Evolutionary conservation across 2,329 filamentous ascomycete genomes (phyloP).

Genomic region (Scortechinia acanthostroma): DNA sequence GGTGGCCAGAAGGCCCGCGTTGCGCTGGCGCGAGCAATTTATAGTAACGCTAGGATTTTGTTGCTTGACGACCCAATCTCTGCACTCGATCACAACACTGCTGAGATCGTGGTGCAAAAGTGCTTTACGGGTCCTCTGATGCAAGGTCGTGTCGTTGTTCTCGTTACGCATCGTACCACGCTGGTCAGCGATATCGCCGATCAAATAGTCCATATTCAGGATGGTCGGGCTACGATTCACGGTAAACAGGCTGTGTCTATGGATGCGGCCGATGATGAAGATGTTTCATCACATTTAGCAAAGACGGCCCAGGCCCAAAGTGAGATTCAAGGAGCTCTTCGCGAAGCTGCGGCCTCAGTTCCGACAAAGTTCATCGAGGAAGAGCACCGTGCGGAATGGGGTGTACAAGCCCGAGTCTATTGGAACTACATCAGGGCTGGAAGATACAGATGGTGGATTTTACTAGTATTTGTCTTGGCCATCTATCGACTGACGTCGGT

Average conservation of each 20-base stretch:
- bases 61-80: constrained; percentile 53
- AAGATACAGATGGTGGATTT: constrained; percentile 64
- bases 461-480: constrained; percentile 55
- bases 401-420: constrained; percentile 71
- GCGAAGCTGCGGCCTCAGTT: constrained; percentile 37
- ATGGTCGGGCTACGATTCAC: constrained; percentile 38
- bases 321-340: constrained; percentile 26
- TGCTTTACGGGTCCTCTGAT: constrained; percentile 46
- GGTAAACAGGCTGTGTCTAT: constrained; percentile 23
- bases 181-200: constrained; percentile 67
- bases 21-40: constrained; percentile 51
- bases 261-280: constrained; percentile 17
- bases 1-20: constrained; percentile 54
- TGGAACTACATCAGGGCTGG: constrained; percentile 82
- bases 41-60: constrained; percentile 42
- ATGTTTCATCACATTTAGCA: constrained; percentile 6
- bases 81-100: constrained; percentile 57
- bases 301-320: constrained; percentile 14
- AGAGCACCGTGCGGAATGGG: constrained; percentile 67
- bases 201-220: constrained; percentile 64
- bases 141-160: constrained; percentile 40
- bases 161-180: constrained; percentile 62
- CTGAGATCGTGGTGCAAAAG: constrained; percentile 48
- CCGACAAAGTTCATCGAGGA: constrained; percentile 76
- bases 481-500: constrained; percentile 59